Conservation (phyloP, 306 rosid genomes). For the Gastrolobium bilobum region DNA sequence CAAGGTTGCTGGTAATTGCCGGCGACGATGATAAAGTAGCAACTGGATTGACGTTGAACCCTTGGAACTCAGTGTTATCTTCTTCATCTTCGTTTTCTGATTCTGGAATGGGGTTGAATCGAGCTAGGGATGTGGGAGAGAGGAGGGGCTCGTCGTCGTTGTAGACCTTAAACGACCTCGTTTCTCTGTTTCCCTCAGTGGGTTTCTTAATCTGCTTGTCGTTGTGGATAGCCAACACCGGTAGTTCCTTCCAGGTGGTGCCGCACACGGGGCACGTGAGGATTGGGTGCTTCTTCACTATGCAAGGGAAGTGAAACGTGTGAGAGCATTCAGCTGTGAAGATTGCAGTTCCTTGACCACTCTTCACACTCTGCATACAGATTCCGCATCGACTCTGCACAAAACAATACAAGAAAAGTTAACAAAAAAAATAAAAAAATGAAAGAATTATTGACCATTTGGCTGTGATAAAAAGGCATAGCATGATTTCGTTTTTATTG, state of each 20-base stretch:
- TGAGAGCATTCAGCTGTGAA: constrained; percentile 98
- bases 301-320: constrained; percentile 89
- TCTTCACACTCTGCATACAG: constrained; percentile 80
- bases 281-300: constrained; percentile 67
- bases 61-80: constrained; percentile 67
- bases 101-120: constrained; percentile 93
- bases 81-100: constrained; percentile 78
- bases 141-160: constrained; percentile 89
- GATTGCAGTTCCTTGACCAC: constrained; percentile 95
- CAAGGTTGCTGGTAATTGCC: constrained; percentile 47
- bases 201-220: constrained; percentile 40
- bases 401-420: not conserved
- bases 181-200: constrained; percentile 41
- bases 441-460: not conserved
- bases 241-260: constrained; percentile 83
- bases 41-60: constrained; percentile 62
- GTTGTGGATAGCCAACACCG: constrained; percentile 62
- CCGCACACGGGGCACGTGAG: constrained; percentile 82
- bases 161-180: constrained; percentile 67
- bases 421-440: not conserved
- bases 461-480: not conserved
- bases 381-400: constrained; percentile 93
- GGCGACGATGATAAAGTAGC: constrained; percentile 40
- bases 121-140: constrained; percentile 72
- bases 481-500: not conserved